Base-by-base conservation (phyloP, 2,329 filamentous ascomycete genomes). In the Neofusicoccum cordaticola region DNA sequence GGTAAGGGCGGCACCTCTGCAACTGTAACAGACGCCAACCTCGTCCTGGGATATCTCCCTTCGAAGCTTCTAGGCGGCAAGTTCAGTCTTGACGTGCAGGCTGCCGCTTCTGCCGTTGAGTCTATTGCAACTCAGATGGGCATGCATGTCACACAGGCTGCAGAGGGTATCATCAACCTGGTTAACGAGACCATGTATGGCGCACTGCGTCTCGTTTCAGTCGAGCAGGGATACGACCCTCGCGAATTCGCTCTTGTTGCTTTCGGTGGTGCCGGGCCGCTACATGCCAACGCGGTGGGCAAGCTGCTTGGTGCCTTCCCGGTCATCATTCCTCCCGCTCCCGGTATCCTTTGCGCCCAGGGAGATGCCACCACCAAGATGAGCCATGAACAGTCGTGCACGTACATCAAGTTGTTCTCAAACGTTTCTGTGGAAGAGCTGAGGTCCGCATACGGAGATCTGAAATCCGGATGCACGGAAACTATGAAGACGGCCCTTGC, bases 111-210 rank as follows among this genome's bases (percentile, higher is more conserved):
- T 0, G 80, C 80, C 4, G 76, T 83, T 0, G 73, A 80, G 57
- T 73, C 71, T 1, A 76, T 84, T 34, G 81, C 81, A 0, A 73
- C 75, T 9, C 78, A 81, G 60, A 82, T 84, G 78, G 77, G 75
- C n/a, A 74, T 83, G 19, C 71, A 76, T 1, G 69, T 75, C 1
- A 73, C 73, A 1, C 72, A 81, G 37, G 78, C 81, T 0, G 82
- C 82, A 0, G 80, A 83, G 68, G 80, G 80, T 31, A 83, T 83
- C 48, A 78, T 84, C 53, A 77, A 82, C 51, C 68, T 84, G 2
- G 79, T 82, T 41, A 83, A 84, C 62, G 82, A 84, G 68, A 80
- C 80, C 6, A 84, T 84, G 76, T 81, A 83, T 64, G 81, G 82
- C 3, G 82, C 82, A 12, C 71, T 84, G 34, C 77, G 82, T 47